Evolutionary conservation across 805 yeast species (phyloP), one percentile per base, ranked within the genome.

Genomic region (Tetrapisispora namnaoensis): DNA sequence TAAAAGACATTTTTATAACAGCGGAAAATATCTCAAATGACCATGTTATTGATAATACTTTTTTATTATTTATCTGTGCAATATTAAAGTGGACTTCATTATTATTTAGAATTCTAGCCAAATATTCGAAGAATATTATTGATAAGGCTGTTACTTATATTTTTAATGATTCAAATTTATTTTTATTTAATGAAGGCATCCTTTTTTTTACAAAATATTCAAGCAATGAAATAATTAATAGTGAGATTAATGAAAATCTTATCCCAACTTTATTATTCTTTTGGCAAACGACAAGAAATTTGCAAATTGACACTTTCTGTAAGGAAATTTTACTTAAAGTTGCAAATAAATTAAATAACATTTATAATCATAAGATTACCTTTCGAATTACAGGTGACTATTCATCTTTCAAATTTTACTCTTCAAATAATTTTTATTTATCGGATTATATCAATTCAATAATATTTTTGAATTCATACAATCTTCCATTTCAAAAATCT

Each of bases 401-500:
- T 4, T 14, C 43, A 27, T 14, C n/a, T 10, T 40, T 40, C 21
- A 24, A 27, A 24, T 40, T n/a, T 40, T 40, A 27, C 27, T 24
- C 28, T 4, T n/a, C 21, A 4, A 6, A 20, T 4, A 37, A 42
- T 42, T 42, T 42, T 13, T 27, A 18, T 11, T 18, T 42, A 30
- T 32, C 28, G 18, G 44, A 42, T 17, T 42, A 30, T 20, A 30
- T 42, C 8, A 30, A 32, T 32, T n/a, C 37, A 18, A 32, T 42
- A n/a, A 30, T 42, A 22, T 42, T 42, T 32, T 63, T 82, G 38
- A 74, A 74, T 50, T 78, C 75, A 54, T 71, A 81, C 17, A 79
- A 79, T 58, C 71, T 78, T 59, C 68, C 81, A 0, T 83, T 83
- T 66, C 79, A 76, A 52, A 82, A 82, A 63, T 65, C 72, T 30